Conservation (phyloP, 2,329 filamentous ascomycete species). For the Hysterium pulicare region DNA sequence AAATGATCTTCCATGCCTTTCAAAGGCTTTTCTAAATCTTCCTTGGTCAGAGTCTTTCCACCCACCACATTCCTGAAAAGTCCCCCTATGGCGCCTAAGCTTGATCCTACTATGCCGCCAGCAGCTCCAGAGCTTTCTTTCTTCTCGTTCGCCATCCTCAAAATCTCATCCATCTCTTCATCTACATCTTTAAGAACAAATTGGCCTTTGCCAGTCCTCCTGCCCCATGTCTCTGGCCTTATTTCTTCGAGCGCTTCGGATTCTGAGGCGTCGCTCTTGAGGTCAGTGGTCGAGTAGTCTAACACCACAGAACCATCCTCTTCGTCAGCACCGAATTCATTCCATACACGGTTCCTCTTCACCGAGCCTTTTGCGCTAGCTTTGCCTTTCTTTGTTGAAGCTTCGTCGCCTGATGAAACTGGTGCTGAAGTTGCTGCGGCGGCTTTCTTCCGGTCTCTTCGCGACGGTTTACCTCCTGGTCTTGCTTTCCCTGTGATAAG, state of each 20-base stretch:
- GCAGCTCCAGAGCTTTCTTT: conserved; percentile 25
- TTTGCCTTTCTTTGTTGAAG: conserved; percentile 55
- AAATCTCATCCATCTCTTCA: conserved; percentile 86
- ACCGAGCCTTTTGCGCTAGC: conserved; percentile 49
- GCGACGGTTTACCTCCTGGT: conserved; percentile 72
- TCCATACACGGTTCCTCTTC: conserved; percentile 92
- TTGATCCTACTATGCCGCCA: conserved; percentile 69
- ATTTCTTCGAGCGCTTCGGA: conserved; percentile 68
- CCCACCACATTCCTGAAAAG: conserved; percentile 94
- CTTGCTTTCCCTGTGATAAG: conserved; percentile 70
- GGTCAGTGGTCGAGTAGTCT: conserved; percentile 78
- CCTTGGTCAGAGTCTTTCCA: conserved; percentile 84
- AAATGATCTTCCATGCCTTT: conserved; percentile 96
- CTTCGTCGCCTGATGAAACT: conserved; percentile 82
- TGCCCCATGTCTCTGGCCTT: conserved; percentile 79
- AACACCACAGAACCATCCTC: conserved; percentile 73
- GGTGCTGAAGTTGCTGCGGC: conserved; percentile 54
- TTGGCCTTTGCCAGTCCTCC: conserved; percentile 78
- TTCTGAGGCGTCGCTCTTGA: conserved; percentile 45
- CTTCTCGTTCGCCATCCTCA: conserved; percentile 71
- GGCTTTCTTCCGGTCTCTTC: conserved; percentile 71
- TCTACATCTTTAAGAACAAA: conserved; percentile 92
- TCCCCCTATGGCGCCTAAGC: conserved; percentile 78
- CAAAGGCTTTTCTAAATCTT: conserved; percentile 86
- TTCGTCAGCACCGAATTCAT: conserved; percentile 85